phyloP scores from a whole-genome alignment of 2,329 filamentous ascomycete genomes.

The Endothia cerciana region DNA sequence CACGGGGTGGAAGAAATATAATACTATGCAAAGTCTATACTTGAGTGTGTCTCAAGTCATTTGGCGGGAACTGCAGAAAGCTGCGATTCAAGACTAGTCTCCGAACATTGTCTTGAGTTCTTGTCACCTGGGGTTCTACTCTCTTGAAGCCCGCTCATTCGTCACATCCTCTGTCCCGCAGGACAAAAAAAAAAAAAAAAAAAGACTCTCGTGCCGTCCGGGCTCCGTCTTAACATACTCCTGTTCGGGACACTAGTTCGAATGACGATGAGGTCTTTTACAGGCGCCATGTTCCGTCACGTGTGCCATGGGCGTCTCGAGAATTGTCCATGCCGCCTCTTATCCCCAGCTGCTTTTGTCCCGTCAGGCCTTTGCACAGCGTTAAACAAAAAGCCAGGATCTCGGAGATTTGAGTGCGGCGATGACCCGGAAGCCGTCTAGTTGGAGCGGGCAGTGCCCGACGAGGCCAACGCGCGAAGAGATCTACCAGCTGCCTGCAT shows the following conservation, averaged over 20 bases:
- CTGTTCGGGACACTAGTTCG: not conserved
- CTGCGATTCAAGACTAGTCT: not conserved
- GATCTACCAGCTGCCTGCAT: no score
- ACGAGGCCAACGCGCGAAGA: not conserved
- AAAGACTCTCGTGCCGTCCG: not conserved
- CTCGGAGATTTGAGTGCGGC: not conserved
- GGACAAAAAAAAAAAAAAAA: no score
- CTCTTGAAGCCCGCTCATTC: not conserved
- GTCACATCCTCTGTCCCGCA: not conserved
- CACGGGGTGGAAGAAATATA: no score
- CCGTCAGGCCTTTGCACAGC: not conserved
- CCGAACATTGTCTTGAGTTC: not conserved
- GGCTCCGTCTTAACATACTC: not conserved
- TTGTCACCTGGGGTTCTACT: not conserved
- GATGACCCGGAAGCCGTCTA: not conserved
- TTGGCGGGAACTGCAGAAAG: no score
- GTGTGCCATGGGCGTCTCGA: not conserved
- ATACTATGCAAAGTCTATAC: no score
- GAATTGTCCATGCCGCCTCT: not conserved
- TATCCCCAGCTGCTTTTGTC: not conserved
- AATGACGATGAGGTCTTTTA: not conserved
- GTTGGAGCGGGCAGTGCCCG: not conserved
- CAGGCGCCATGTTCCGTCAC: not conserved
- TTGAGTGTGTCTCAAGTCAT: no score
- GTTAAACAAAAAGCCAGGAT: not conserved